Conservation (phyloP, 805 yeast genomes). For the Ogataea parapolymorpha region DNA sequence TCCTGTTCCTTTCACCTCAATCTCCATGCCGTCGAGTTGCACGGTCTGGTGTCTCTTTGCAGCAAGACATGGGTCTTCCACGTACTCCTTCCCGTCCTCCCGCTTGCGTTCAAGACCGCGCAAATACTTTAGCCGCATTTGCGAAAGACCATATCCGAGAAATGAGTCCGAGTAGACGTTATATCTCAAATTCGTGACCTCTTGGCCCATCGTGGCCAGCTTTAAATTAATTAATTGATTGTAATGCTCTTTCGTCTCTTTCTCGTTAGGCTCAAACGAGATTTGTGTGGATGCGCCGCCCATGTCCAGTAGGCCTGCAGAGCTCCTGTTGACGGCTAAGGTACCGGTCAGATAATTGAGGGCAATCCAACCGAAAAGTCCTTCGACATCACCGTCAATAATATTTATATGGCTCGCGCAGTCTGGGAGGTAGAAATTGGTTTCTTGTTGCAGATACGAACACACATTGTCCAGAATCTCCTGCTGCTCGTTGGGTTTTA, state of each 20-base stretch:
- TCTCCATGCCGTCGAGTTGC: constrained; percentile 14
- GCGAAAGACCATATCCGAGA: constrained; percentile 58
- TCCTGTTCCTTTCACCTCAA: constrained; percentile 47
- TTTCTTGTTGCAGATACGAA: constrained; percentile 41
- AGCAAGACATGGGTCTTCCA: constrained; percentile 59
- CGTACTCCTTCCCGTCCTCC: constrained; percentile 10
- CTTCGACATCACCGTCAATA: constrained; percentile 64
- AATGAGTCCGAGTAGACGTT: constrained; percentile 53
- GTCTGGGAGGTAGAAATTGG: constrained; percentile 57
- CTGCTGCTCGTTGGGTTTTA: constrained; percentile 46
- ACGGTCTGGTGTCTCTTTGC: constrained; percentile 33
- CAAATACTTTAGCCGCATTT: constrained; percentile 48
- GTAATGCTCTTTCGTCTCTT: constrained; percentile 42
- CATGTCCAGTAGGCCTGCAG: constrained; percentile 59
- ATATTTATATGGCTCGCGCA: constrained; percentile 57
- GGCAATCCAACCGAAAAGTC: constrained; percentile 65
- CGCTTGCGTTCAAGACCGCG: constrained; percentile 28
- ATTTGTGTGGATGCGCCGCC: constrained; percentile 68
- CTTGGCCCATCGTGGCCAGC: constrained; percentile 35
- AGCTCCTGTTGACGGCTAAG: constrained; percentile 31
- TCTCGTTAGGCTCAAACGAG: constrained; percentile 54
- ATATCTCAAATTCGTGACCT: constrained; percentile 30
- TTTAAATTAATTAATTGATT: constrained; percentile 45
- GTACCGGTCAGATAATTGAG: constrained; percentile 53
- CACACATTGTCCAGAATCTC: constrained; percentile 48